Conservation (phyloP, 768 basidiomycete genomes). For the Harrya chromipes region DNA sequence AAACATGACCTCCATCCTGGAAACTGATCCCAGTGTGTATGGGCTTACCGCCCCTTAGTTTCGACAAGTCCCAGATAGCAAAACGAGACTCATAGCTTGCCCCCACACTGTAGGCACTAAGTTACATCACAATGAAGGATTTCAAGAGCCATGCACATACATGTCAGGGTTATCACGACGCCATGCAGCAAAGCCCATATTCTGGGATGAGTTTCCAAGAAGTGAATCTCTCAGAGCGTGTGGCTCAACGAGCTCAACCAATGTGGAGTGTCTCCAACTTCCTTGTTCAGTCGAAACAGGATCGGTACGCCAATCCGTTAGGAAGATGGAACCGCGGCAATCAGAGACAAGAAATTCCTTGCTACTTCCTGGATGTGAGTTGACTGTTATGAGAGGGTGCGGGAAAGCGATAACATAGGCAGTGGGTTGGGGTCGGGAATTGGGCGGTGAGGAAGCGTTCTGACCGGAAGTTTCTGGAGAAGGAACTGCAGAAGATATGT, state of each 20-base stretch:
- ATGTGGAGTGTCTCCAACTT: constrained; percentile 57
- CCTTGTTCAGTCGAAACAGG: constrained; percentile 50
- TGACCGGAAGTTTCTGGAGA: constrained; percentile 32
- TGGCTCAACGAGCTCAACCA: constrained; percentile 74
- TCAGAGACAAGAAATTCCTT: constrained; percentile 82
- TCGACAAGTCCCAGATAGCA: constrained; percentile 73
- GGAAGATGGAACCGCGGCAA: constrained; percentile 65
- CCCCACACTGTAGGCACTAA: constrained; percentile 52
- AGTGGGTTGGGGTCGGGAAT: constrained; percentile 61
- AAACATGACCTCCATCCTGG: constrained; percentile 61
- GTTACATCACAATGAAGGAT: neutral
- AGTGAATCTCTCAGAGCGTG: constrained; percentile 53
- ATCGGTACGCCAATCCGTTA: constrained; percentile 83
- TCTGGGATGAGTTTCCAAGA: constrained; percentile 43
- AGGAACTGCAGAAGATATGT: constrained; percentile 39
- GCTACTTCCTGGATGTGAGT: constrained; percentile 66
- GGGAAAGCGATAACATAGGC: constrained; percentile 74
- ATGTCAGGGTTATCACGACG: constrained; percentile 65
- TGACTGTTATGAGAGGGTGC: constrained; percentile 66
- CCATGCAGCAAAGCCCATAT: constrained; percentile 68
- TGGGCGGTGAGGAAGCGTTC: constrained; percentile 28
- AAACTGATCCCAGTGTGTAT: constrained; percentile 58
- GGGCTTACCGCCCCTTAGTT: constrained; percentile 73
- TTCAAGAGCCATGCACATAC: constrained; percentile 41
- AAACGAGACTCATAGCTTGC: constrained; percentile 71